Base-by-base conservation (phyloP, 2,329 filamentous ascomycete genomes). In the Fusarium ramigenum region DNA sequence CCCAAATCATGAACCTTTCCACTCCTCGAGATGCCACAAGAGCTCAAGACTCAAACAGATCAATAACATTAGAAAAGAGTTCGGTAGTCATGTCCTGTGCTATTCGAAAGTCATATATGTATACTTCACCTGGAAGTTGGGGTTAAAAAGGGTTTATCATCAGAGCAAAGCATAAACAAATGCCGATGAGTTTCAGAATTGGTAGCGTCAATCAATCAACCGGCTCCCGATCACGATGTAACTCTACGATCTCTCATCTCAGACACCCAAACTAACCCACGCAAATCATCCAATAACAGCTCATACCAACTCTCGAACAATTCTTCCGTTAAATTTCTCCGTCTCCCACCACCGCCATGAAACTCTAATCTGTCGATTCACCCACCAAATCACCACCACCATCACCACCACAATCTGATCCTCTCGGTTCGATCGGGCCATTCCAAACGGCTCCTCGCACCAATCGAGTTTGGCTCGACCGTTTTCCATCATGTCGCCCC, bases 381-480 rank as follows among this genome's bases (percentile, higher is more conserved):
- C 15, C 30, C 34, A 21, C 46, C 47, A 57, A 30, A 53, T 28
- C 23, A 42, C 28, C 30, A 43, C 32, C 40, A 32, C 23, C 30
- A 53, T 36, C 28, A 42, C 36, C 39, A 65, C 36, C 16, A 36
- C 18, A 40, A 42, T 34, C 52, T 53, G 39, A 63, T 62, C 32
- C 18, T 43, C 14, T 44, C 46, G 36, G 28, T 23, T 65, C 30
- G 46, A 76, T 78, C 70, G 69, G 65, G 61, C 70, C 76, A 78
- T 54, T 40, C 56, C 54, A 56, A 25, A 68, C 49, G 70, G 69
- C 54, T 52, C 46, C 10, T 18, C 32, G 25, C 53, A 53, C 65
- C 53, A 60, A 50, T 62, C 75, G 44, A 28, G 63, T 23, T 50
- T 40, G 57, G 58, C 39, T 65, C 34, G 54, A 56, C 63, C 66